These are phyloP conservation scores for Murraya koenigii DNA, from an alignment of 345 rosid genomes.

Conservation along the genomic window DNA sequence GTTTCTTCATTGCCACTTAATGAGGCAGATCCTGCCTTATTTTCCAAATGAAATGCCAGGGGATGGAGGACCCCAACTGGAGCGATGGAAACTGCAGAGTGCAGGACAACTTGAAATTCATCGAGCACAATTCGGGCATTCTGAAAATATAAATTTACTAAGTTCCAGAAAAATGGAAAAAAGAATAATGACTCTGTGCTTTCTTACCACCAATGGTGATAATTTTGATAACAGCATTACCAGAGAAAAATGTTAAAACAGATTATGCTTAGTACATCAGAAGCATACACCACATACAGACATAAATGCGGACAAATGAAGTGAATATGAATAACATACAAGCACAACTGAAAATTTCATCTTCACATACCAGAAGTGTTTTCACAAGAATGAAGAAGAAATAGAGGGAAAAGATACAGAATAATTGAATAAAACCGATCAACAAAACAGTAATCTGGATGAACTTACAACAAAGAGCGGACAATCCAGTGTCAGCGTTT, in stretches of 20 bases:
- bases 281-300: background rate
- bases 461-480: conserved; percentile 79
- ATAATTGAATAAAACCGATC: background rate
- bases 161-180: conserved; percentile 8
- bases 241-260: background rate
- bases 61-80: conserved; percentile 95
- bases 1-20: conserved; percentile 15
- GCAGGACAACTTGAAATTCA: conserved; percentile 69
- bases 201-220: background rate
- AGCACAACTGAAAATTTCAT: background rate
- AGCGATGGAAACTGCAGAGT: conserved; percentile 86
- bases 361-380: background rate
- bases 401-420: background rate
- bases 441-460: background rate
- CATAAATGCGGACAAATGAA: background rate
- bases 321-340: background rate
- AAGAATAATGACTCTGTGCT: conserved; percentile 13
- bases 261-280: background rate
- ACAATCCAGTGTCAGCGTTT: conserved; percentile 91
- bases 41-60: conserved; percentile 65
- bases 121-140: conserved; percentile 83
- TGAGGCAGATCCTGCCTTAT: conserved; percentile 37
- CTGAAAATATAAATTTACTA: conserved; percentile 37
- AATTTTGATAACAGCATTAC: background rate
- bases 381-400: background rate